Evolutionary conservation across 768 basidiomycete species (phyloP).

Genomic region (Inosperma sp.): DNA sequence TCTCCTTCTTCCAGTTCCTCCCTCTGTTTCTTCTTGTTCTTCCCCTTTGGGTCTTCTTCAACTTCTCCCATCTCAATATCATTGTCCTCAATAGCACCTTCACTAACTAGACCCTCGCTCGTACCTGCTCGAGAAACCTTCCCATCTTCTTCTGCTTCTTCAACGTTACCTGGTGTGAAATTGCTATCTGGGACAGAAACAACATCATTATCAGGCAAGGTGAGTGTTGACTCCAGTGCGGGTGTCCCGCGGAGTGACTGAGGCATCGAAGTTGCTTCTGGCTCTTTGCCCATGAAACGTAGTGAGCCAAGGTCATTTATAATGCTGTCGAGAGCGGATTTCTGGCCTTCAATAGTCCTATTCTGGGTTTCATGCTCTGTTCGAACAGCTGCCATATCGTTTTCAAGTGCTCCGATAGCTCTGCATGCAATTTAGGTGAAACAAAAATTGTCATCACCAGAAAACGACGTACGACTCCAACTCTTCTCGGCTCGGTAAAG

Average conservation of each 20-base stretch:
- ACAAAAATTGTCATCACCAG: slow-evolving; percentile 4
- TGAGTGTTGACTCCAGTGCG: slow-evolving; percentile 32
- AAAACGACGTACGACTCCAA: slow-evolving; percentile 60
- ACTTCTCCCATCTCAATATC: slow-evolving; percentile 94
- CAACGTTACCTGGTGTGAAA: slow-evolving; percentile 14
- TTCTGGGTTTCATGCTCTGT: slow-evolving; percentile 72
- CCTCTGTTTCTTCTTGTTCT: slow-evolving; percentile 50
- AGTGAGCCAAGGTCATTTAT: slow-evolving; percentile 57
- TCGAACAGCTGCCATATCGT: slow-evolving; percentile 71
- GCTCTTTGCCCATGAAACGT: slow-evolving; percentile 66
- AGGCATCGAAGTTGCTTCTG: slow-evolving; percentile 43
- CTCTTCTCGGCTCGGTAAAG: slow-evolving; percentile 70
- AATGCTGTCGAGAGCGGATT: slow-evolving; percentile 60
- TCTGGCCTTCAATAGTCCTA: slow-evolving; percentile 62
- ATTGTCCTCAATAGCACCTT: slow-evolving; percentile 44
- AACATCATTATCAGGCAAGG: slow-evolving; percentile 17
- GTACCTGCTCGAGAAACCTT: slow-evolving; percentile 15
- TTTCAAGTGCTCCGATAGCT: slow-evolving; percentile 64
- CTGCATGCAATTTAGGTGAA: slow-evolving; percentile 32
- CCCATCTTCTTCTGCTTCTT: slow-evolving; percentile 23
- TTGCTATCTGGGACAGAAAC: slow-evolving; percentile 16
- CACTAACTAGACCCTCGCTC: slow-evolving; percentile 23
- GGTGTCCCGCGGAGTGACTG: slow-evolving; percentile 49
- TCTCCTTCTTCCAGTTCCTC: slow-evolving; percentile 87
- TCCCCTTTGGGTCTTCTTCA: slow-evolving; percentile 60